Percentiles rank a stretch among this genome's conserved stretches.
phyloP scores from a whole-genome alignment of 2,329 filamentous ascomycete species.

The Mariannaea sp. region DNA sequence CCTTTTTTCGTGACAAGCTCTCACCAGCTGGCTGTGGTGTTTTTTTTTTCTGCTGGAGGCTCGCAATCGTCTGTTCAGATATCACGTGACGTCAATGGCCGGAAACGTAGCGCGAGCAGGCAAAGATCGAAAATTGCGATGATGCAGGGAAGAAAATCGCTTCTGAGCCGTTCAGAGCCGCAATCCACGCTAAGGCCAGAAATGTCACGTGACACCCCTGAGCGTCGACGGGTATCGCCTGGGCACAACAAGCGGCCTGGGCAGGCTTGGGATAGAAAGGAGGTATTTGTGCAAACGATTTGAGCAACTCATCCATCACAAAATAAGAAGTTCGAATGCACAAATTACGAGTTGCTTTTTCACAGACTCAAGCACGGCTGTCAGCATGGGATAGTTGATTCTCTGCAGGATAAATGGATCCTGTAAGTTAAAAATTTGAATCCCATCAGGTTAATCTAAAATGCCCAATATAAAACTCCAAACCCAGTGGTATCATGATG shows the following conservation, averaged over 20 bases:
- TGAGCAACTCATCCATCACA: too few relatives aligned
- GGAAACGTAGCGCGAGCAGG: slow-evolving; percentile 26
- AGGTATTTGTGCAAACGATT: too few relatives aligned
- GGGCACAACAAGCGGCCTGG: slow-evolving; percentile 20
- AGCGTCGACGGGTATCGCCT: slow-evolving; percentile 24
- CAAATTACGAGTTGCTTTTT: too few relatives aligned
- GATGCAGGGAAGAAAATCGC: slow-evolving; percentile 40
- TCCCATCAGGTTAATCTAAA: slow-evolving; percentile 17
- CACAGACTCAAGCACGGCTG: too few relatives aligned
- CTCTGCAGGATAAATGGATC: slow-evolving; percentile 10
- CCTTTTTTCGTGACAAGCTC: slow-evolving; percentile 32
- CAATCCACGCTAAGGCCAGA: slow-evolving; percentile 30
- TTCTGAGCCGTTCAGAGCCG: slow-evolving; percentile 24
- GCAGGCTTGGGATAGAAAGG: neutral
- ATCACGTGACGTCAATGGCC: slow-evolving; percentile 40
- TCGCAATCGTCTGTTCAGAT: slow-evolving; percentile 36
- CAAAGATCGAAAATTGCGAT: slow-evolving; percentile 30
- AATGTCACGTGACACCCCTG: slow-evolving; percentile 40
- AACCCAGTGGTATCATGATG: slow-evolving; percentile 46
- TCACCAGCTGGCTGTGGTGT: slow-evolving; percentile 28
- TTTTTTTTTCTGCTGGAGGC: slow-evolving; percentile 30
- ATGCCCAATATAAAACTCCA: slow-evolving; percentile 36
- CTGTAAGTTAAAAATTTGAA: slow-evolving; percentile 26
- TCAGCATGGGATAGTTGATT: too few relatives aligned
- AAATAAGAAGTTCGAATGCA: too few relatives aligned